Conservation (phyloP, 2,329 filamentous ascomycete genomes). For the Penicillium aurantiogriseum region DNA sequence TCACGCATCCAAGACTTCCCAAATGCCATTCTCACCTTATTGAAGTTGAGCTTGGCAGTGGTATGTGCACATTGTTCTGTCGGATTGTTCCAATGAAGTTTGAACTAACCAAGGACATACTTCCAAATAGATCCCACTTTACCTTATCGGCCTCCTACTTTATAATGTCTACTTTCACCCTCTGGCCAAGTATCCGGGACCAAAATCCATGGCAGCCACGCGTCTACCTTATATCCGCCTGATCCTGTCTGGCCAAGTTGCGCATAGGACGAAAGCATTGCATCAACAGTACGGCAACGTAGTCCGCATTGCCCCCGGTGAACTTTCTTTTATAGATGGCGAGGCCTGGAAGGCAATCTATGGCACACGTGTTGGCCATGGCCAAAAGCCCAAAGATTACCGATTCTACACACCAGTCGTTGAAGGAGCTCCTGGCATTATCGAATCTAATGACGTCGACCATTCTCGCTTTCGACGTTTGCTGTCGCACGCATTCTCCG, state of each 20-base stretch:
- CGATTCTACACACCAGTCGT: constrained; percentile 17
- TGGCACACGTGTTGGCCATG: constrained; percentile 19
- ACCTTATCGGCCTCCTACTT: constrained; percentile 6
- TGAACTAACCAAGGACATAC: neutral
- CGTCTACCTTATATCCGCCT: constrained; percentile 21
- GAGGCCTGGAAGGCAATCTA: constrained; percentile 32
- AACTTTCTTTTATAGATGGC: constrained; percentile 26
- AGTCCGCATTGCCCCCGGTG: constrained; percentile 32
- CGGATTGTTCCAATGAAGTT: neutral
- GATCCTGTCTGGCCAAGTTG: constrained; percentile 11
- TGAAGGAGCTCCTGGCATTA: constrained; percentile 11
- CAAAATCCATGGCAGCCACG: constrained; percentile 23
- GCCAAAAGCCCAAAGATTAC: constrained; percentile 22
- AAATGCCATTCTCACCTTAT: neutral
- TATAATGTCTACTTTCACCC: constrained; percentile 36
- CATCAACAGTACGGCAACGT: constrained; percentile 31
- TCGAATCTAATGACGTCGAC: constrained; percentile 14
- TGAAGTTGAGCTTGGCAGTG: neutral
- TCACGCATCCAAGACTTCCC: neutral
- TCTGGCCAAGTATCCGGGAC: constrained; percentile 29
- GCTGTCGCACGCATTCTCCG: constrained; percentile 45
- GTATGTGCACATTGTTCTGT: neutral
- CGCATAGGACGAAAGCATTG: constrained; percentile 12
- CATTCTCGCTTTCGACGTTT: constrained; percentile 29
- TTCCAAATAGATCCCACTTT: constrained; percentile 6